Conservation (phyloP, 2,329 filamentous ascomycete species). For the Botryosphaeria agaves region DNA sequence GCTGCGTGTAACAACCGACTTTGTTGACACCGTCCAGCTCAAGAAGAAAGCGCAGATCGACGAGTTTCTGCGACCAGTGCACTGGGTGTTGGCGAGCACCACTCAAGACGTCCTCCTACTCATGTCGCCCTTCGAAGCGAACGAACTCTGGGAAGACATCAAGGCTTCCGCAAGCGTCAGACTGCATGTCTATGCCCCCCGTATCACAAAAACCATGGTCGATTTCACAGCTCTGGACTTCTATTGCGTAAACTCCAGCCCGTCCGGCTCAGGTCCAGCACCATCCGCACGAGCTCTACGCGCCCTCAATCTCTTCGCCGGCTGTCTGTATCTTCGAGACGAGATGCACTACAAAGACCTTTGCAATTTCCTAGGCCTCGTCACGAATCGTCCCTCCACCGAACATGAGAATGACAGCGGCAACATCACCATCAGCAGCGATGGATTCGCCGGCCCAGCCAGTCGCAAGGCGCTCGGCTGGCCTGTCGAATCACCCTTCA, state of each 20-base stretch:
- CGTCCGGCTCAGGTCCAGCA: slow-evolving; percentile 5
- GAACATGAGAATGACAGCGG: slow-evolving; percentile 1
- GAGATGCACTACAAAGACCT: slow-evolving; percentile 35
- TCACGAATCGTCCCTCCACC: slow-evolving; percentile 2
- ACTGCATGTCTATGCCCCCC: slow-evolving; percentile 36
- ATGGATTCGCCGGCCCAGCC: slow-evolving; percentile 9
- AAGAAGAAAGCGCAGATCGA: slow-evolving; percentile 16
- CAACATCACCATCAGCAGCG: slow-evolving; percentile 5
- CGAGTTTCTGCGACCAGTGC: slow-evolving; percentile 32
- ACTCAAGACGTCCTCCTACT: slow-evolving; percentile 25
- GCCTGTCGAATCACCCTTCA: slow-evolving; percentile 7
- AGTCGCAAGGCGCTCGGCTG: slow-evolving; percentile 5
- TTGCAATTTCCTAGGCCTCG: slow-evolving; percentile 36
- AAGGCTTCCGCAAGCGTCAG: slow-evolving; percentile 14
- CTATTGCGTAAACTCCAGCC: slow-evolving; percentile 23
- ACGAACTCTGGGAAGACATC: slow-evolving; percentile 29
- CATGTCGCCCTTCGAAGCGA: slow-evolving; percentile 44
- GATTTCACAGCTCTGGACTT: slow-evolving; percentile 30
- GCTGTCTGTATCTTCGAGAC: slow-evolving; percentile 43
- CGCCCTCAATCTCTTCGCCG: slow-evolving; percentile 48
- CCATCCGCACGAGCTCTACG: slow-evolving; percentile 14
- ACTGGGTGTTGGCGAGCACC: slow-evolving; percentile 31
- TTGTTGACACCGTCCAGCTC: slow-evolving; percentile 25
- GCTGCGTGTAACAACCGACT: slow-evolving; percentile 34
- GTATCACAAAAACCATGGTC: slow-evolving; percentile 18